Evolutionary conservation across 768 basidiomycete species (phyloP), one percentile per base, ranked within the genome.

Genomic region (Trametes elegans): DNA sequence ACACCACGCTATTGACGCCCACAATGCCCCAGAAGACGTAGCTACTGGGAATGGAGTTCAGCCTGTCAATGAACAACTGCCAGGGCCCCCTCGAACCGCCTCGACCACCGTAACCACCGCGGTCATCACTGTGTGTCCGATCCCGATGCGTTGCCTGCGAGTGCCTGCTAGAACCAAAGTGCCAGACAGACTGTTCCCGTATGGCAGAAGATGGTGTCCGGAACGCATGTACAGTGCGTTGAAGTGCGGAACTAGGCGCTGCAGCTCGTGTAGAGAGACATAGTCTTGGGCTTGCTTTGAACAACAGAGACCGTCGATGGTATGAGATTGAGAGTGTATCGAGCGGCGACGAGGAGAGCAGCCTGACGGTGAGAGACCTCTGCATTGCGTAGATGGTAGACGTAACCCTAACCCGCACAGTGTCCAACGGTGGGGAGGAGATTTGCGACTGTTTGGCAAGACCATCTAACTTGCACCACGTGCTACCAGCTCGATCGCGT

Each of bases 11-110:
- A 57, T 91, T 91, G 55, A 83, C 58, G 3, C 73, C 81, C 14
- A 92, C 75, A 44, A 92, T 83, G 6, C 81, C 76, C 66, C 77
- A 87, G 62, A 90, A 76, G 27, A 90, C 68, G 57, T 68, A 56
- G 44, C 79, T 71, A 57, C 72, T 60, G 9, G 88, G 82, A 3
- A 90, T 74, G 2, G 70, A 67, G 63, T 88, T 76, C 31, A 89
- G 54, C 65, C 70, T 66, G n/a, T 50, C 57, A 5, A 44, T 48
- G 18, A 68, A 61, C 34, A 62, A 42, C 47, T 56, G 58, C 58
- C 59, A 65, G 11, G 50, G 52, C 14, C 57, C 47, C 10, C 34
- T 14, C 0, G 52, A 31, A 8, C 39, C 57, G 21, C 46, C 46
- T 5, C 52, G 47, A 10, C 29, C 13, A 7, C 47, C 31, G 11